Conservation (phyloP, 345 rosid species). For the Hirschfeldia incana region DNA sequence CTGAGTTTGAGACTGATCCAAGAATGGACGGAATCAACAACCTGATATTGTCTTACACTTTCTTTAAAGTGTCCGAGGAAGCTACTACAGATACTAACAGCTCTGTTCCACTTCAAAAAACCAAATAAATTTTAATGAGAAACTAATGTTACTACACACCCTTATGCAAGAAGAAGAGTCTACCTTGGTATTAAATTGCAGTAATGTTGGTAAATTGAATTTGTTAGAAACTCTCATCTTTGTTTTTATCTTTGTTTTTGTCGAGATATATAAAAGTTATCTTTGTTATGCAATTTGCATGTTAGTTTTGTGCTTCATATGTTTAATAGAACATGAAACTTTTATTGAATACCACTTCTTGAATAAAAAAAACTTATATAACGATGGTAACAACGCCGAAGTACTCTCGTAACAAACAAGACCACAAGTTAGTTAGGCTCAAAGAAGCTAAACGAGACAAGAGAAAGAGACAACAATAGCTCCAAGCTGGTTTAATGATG, state of each 20-base stretch:
- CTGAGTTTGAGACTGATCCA: too few species aligned
- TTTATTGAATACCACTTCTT: neutral
- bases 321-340: neutral
- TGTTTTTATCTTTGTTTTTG: neutral
- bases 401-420: neutral
- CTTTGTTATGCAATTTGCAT: neutral
- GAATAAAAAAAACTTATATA: neutral
- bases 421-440: too few species aligned
- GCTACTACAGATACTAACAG: too few species aligned
- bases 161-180: too few species aligned
- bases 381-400: neutral
- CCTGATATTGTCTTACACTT: too few species aligned
- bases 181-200: neutral
- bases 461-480: neutral
- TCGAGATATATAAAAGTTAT: neutral
- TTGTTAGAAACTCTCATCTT: neutral
- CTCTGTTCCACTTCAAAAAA: too few species aligned
- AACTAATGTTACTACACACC: too few species aligned
- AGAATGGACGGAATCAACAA: too few species aligned
- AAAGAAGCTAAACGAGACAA: neutral
- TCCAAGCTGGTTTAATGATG: neutral
- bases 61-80: too few species aligned
- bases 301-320: neutral
- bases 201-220: conserved; percentile 4
- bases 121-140: too few species aligned